A percentile compares a stretch with the other conserved stretches of the same genome.
Conservation (phyloP, 441 rosid genomes). For the Codiaeum variegatum region DNA sequence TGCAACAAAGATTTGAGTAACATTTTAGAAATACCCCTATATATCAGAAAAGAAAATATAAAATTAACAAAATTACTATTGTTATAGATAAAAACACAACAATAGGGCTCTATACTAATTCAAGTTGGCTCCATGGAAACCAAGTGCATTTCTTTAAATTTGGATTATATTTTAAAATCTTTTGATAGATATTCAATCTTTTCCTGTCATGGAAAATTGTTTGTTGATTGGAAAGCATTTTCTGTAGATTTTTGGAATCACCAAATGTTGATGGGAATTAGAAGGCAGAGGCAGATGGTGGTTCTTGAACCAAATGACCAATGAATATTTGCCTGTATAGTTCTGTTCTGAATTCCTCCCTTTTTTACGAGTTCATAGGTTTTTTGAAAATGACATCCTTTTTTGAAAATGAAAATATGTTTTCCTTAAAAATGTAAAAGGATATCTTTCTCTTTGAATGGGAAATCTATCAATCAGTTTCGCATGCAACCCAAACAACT, state of each 20-base stretch:
- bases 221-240: not conserved
- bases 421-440: not conserved
- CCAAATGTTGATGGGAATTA: not conserved
- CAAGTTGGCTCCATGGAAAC: not conserved
- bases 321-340: not conserved
- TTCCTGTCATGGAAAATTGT: not conserved
- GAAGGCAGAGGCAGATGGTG: not conserved
- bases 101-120: not conserved
- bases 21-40: not conserved
- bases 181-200: not conserved
- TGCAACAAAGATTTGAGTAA: not conserved
- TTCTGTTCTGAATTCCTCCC: not conserved
- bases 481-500: not conserved
- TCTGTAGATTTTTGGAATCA: too few relatives aligned
- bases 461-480: not conserved
- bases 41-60: not conserved
- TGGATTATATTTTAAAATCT: not conserved
- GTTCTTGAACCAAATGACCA: not conserved
- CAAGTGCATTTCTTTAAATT: not conserved
- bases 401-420: not conserved
- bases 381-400: not conserved
- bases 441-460: not conserved
- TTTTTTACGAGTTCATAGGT: not conserved
- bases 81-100: not conserved
- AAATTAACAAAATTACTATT: not conserved